Conservation (phyloP, 768 basidiomycete genomes). For the Macrolepiota albuminosa region DNA sequence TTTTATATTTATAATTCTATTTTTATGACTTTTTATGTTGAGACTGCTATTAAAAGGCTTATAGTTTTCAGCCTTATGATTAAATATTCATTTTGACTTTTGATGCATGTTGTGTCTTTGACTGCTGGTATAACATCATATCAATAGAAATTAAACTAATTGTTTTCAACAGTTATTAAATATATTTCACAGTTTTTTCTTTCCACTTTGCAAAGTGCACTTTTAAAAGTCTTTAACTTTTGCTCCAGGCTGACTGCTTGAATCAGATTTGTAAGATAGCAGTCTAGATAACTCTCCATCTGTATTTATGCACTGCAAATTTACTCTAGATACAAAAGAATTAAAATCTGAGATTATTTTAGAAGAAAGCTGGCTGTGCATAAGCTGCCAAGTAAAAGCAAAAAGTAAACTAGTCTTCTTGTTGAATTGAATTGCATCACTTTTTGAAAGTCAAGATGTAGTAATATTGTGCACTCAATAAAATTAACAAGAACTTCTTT, state of each 20-base stretch:
- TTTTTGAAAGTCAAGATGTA: too few relatives aligned
- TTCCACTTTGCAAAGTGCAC: too few relatives aligned
- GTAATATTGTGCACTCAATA: too few relatives aligned
- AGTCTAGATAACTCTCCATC: background rate
- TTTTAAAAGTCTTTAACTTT: too few relatives aligned
- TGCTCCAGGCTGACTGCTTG: too few relatives aligned
- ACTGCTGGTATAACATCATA: too few relatives aligned
- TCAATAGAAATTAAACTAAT: constrained; percentile 7
- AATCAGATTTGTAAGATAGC: background rate
- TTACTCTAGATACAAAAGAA: background rate
- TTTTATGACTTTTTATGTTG: too few relatives aligned
- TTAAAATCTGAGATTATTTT: constrained; percentile 5
- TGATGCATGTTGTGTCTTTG: too few relatives aligned
- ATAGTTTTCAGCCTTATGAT: too few relatives aligned
- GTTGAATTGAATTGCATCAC: constrained; percentile 7
- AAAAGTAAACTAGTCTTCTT: constrained; percentile 6
- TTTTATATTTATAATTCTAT: too few relatives aligned
- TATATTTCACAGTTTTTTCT: background rate
- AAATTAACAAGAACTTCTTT: background rate
- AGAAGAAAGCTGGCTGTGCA: constrained; percentile 5
- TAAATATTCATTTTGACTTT: too few relatives aligned
- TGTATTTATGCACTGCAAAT: background rate
- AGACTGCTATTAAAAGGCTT: too few relatives aligned
- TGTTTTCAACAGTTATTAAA: background rate
- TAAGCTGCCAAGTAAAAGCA: constrained; percentile 14